These are phyloP conservation scores for Globisporangium megalacanthum DNA, from an alignment of 352 stramenopile species.

Conservation along the genomic window DNA sequence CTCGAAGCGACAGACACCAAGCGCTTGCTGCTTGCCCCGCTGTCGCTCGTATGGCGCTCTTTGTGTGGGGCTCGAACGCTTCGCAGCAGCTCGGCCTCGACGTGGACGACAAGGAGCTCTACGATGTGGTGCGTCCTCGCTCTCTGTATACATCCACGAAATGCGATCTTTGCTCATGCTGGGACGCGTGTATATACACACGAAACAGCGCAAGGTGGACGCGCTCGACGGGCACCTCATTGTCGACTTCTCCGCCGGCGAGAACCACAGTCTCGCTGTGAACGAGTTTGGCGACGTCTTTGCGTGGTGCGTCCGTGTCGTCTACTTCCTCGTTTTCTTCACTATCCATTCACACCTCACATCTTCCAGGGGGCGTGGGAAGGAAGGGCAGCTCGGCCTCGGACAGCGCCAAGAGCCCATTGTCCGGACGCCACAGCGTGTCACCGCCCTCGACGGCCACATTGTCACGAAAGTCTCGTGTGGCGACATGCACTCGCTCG, in stretches of 20 bases:
- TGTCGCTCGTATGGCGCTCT: constrained; percentile 51
- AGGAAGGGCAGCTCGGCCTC: constrained; percentile 65
- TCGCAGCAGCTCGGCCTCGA: constrained; percentile 68
- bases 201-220: constrained; percentile 39
- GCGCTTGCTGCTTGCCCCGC: background rate
- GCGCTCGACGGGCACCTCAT: constrained; percentile 52
- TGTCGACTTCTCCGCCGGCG: constrained; percentile 67
- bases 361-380: constrained; percentile 42
- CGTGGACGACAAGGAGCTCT: constrained; percentile 40
- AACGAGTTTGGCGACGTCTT: constrained; percentile 83
- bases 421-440: constrained; percentile 31
- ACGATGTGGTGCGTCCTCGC: constrained; percentile 34
- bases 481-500: constrained; percentile 72
- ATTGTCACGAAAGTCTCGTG: constrained; percentile 66
- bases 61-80: constrained; percentile 67
- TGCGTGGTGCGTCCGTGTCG: constrained; percentile 33
- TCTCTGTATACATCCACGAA: too few relatives aligned
- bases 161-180: background rate
- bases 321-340: background rate
- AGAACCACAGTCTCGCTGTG: constrained; percentile 67
- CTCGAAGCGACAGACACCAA: background rate
- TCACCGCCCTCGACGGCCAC: constrained; percentile 51
- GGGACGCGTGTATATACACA: background rate
- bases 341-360: background rate
- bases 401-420: constrained; percentile 24